Evolutionary conservation across 306 rosid genomes (phyloP), one percentile per base, ranked within the genome.

Genomic region (Pueraria montana): DNA sequence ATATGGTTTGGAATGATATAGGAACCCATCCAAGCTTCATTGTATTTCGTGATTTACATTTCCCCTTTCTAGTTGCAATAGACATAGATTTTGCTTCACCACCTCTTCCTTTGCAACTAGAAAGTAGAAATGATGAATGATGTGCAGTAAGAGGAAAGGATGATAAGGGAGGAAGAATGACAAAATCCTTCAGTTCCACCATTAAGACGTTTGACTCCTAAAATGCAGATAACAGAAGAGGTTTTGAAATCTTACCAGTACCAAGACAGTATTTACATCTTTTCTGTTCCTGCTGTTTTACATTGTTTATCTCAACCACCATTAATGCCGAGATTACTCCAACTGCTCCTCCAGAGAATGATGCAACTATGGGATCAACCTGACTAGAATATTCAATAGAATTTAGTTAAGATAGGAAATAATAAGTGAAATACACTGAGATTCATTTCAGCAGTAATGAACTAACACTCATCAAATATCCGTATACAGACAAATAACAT

Each of bases 261-360:
- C 99, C 99, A 80, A 92, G 91, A 88, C 99, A 96, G 82, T 96
- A 96, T 85, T 93, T 96, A 87, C 99, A 96, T 89, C 99, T 89
- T 85, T 96, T 96, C 65, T 91, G 94, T 89, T 96, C 99, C 89
- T 96, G 99, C 84, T 77, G 96, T 73, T 93, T 94, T 61, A 93
- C 99, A 77, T 96, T 96, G 92, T 96, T 96, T 74, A 92, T 90
- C 89, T 96, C 99, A 82, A 96, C 98, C n/a, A 96, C 91, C 98
- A 96, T 96, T 72, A 96, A 74, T 66, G 99, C 96, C 2, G 99
- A 96, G 75, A 96, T 92, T 71, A 96, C 99, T 40, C 99, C 99
- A 49, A 93, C 99, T 56, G 98, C 97, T 82, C 99, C 99, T 80
- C 99, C 99, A 13, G 98, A 96, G 88, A 96, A 96, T 27, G 99